Conservation (phyloP, 2,329 filamentous ascomycete genomes). For the Colletotrichum musicola region DNA sequence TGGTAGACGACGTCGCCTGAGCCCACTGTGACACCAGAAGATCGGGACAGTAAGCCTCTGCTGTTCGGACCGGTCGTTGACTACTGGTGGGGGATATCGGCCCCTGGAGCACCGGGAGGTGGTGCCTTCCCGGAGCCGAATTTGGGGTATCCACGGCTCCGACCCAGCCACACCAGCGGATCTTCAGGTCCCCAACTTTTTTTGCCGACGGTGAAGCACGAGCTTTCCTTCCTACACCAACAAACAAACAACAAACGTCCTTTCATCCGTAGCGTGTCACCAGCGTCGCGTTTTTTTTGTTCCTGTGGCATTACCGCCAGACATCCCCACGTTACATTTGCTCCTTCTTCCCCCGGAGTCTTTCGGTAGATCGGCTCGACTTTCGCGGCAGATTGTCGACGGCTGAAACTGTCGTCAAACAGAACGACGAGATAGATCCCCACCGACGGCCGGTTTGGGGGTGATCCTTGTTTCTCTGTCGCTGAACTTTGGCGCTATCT, state of each 20-base stretch:
- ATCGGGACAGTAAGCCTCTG: not conserved
- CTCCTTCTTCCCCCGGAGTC: not conserved
- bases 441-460: not conserved
- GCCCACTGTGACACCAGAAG: not conserved
- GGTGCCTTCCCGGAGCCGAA: conserved; percentile 24
- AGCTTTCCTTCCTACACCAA: not conserved
- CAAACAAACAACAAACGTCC: not conserved
- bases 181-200: conserved; percentile 9
- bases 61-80: conserved; percentile 1
- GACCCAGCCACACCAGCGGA: conserved; percentile 26
- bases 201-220: not conserved
- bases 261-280: not conserved
- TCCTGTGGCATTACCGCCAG: not conserved
- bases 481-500: not conserved
- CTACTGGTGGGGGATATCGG: conserved; percentile 25
- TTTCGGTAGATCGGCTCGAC: conserved; percentile 22
- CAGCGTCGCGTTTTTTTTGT: not conserved
- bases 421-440: conserved; percentile 9
- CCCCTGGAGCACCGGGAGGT: conserved; percentile 8
- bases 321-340: not conserved
- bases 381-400: conserved; percentile 23
- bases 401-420: conserved; percentile 38
- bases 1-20: too few species aligned
- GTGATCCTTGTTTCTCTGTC: conserved; percentile 2
- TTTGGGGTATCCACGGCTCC: conserved; percentile 33